Conservation (phyloP, 805 yeast genomes). For the Suhomyces vadensis region DNA sequence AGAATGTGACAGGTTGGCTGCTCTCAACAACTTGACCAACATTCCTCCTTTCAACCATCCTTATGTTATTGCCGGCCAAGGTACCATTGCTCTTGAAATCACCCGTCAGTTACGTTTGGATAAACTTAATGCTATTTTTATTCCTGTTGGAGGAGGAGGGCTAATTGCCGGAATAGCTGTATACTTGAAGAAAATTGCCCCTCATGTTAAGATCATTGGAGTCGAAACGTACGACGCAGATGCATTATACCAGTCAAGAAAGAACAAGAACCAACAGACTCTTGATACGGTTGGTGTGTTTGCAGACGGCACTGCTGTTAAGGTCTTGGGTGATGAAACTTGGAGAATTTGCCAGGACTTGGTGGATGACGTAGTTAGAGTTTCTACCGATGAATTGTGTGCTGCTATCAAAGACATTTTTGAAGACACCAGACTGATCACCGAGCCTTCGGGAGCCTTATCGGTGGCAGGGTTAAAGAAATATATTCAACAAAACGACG, state of each 20-base stretch:
- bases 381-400: constrained; percentile 87
- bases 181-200: constrained; percentile 91
- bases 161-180: constrained; percentile 87
- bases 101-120: constrained; percentile 81
- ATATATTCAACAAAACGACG: constrained; percentile 68
- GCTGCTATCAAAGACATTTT: constrained; percentile 97
- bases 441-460: constrained; percentile 97
- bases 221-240: constrained; percentile 97
- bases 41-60: constrained; percentile 99
- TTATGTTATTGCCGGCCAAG: constrained; percentile 97
- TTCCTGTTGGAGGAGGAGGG: constrained; percentile 98
- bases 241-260: constrained; percentile 76
- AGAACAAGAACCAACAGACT: constrained; percentile 52
- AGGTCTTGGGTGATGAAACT: constrained; percentile 84
- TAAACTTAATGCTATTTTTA: constrained; percentile 81
- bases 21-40: constrained; percentile 73
- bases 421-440: constrained; percentile 90
- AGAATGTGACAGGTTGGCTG: constrained; percentile 75
- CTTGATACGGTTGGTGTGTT: constrained; percentile 85
- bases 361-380: constrained; percentile 87
- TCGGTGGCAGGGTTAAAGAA: constrained; percentile 92
- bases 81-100: constrained; percentile 93
- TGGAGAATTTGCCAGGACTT: constrained; percentile 73
- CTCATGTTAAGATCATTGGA: constrained; percentile 94
- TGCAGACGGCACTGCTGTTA: constrained; percentile 99